Evolutionary conservation across 1,284 basidiomycete genomes (phyloP), one percentile per base, ranked within the genome.

Genomic region (Naganishia albida): DNA sequence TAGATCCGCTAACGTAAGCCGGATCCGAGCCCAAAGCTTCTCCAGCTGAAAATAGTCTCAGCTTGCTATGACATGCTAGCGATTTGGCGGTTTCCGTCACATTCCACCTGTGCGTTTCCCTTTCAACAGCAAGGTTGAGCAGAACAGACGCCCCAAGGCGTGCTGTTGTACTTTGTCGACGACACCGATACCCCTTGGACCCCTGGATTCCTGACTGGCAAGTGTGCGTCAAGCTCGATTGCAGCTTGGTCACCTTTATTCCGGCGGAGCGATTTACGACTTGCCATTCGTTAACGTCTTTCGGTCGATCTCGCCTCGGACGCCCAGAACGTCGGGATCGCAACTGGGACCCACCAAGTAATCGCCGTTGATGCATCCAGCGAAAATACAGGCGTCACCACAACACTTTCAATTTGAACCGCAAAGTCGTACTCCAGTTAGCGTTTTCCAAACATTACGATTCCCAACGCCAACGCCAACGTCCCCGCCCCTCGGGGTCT

Each of bases 401-500:
- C 23, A 38, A 16, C 30, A 40, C 43, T 56, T 16, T 40, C 43
- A 39, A 26, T 46, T 8, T 16, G 40, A 50, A 15, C 46, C 15
- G 34, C 46, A n/a, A 44, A 28, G 26, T 20, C 34, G n/a, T 46
- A 39, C 7, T 40, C 34, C 26, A 20, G n/a, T 28, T 23, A 40
- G 15, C 46, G 7, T n/a, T 28, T 25, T 40, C 26, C 38, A 60
- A 60, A 34, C 57, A 60, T 60, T 60, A 60, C 57, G 48, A 39
- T 39, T 49, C 16, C 30, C 57, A 49, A 30, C 46, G 39, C 44
- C 20, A n/a, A 49, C 30, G 18, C 46, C 39, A 49, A 49, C 28
- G 57, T 46, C 49, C 26, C 57, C 49, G 46, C 46, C 57, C 57
- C 46, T 50, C 57, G 57, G 57, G 57, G 57, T 60, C n/a, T 25